Base-by-base conservation (phyloP, 2,329 filamentous ascomycete species). In the Cladosporium sphaerospermum region DNA sequence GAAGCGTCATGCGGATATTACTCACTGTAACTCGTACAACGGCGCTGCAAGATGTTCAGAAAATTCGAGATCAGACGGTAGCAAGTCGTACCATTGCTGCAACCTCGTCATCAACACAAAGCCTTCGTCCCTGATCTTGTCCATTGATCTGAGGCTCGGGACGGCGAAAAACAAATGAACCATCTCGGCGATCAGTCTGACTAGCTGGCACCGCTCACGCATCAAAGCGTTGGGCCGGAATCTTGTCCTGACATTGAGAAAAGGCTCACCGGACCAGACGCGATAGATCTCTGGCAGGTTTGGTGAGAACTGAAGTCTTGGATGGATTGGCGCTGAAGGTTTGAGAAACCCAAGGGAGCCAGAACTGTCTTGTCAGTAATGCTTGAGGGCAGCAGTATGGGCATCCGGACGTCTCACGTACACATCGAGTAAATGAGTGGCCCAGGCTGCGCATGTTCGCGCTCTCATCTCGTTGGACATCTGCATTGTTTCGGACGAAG, bases 201-300 rank as follows among this genome's bases (percentile, higher is more conserved):
- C 23, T 8, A 44, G 42, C 10, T 28, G 19, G 11, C 42, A 44
- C 23, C 42, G 42, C 16, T 44, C 42, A 16, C 42, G 42, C 42
- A 44, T 44, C 42, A 44, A 19, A n/a, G 42, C 14, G 9, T 39
- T 48, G 13, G 45, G 45, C 16, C 45, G 34, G 6, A 48, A 40
- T 11, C 10, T 16, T 3, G 14, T n/a, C 13, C 4, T 37, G 18
- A 34, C 14, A 39, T 14, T 14, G 34, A 48, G 16, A 36, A 48
- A 48, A 14, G 45, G 45, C n/a, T 37, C 45, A 34, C 45, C 45
- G 23, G 45, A 31, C 45, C 45, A 48, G 11, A 39, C 45, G 19
- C 19, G 18, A 3, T 31, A 16, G 19, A 37, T 14, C 13, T 48
- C 45, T 36, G 45, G 45, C 9, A 32, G 36, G 10, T 48, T 48